These are phyloP conservation scores for Tolypocladium tropicale DNA, from an alignment of 2,329 filamentous ascomycete genomes.

Conservation along the genomic window DNA sequence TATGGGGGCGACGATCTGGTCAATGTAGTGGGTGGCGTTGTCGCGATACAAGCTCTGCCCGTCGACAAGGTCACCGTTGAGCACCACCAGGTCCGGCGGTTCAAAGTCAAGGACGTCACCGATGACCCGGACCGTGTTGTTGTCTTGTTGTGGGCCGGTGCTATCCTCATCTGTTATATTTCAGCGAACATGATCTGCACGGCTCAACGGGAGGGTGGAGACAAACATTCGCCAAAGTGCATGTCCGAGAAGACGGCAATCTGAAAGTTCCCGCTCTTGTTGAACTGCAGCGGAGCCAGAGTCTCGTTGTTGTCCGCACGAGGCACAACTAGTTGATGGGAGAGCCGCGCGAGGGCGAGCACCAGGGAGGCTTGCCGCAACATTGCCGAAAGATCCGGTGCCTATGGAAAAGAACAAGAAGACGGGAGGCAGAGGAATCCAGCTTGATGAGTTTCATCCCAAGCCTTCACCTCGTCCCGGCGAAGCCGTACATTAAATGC, in stretches of 20 bases:
- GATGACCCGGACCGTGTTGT: constrained; percentile 46
- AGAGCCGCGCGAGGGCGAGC: neutral
- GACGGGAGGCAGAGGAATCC: neutral
- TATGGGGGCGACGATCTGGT: constrained; percentile 48
- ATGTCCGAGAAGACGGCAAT: constrained; percentile 57
- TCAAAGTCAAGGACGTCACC: constrained; percentile 47
- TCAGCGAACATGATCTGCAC: neutral
- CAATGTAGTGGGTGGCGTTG: constrained; percentile 47
- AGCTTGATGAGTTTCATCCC: neutral
- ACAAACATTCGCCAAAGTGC: constrained; percentile 58
- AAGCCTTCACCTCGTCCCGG: neutral
- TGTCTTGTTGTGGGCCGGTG: constrained; percentile 37
- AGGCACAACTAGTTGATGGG: neutral
- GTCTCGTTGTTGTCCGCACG: neutral
- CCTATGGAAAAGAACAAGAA: no score
- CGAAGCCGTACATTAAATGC: neutral
- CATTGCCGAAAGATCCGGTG: neutral
- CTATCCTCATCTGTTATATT: neutral
- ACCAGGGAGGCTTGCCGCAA: neutral
- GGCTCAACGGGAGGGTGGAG: neutral
- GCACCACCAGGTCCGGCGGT: constrained; percentile 47
- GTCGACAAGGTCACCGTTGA: constrained; percentile 64
- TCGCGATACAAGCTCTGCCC: constrained; percentile 49
- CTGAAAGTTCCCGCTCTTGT: constrained; percentile 35
- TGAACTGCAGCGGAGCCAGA: constrained; percentile 17